Base-by-base conservation (phyloP, 805 yeast genomes). In the Zygosaccharomyces siamensis region DNA sequence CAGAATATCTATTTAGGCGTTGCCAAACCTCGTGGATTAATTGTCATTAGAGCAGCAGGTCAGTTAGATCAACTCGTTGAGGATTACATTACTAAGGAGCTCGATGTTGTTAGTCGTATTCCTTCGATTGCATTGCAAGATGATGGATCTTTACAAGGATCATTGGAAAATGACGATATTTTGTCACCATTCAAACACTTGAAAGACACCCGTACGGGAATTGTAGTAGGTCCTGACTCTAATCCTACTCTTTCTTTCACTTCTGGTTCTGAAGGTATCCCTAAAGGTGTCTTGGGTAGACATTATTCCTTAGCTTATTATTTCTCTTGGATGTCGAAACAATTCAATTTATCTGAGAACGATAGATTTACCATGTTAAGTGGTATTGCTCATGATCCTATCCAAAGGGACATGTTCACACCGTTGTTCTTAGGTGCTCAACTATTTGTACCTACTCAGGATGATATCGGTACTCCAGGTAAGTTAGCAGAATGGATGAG, bases 321-420 rank as follows among this genome's bases (percentile, higher is more conserved):
- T 71, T 93, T 93, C 79, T 96, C 96, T 32, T 93, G 99, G 99
- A 93, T 93, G 99, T 76, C 97, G 16, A 70, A 87, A 67, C 79
- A 84, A 39, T 93, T 93, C 62, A 80, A 83, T 30, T 77, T 93
- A 35, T 77, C 86, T 37, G 84, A 78, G 47, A 77, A 81, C 31
- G 99, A 95, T 68, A 85, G 76, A 62, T 93, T 93, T 73, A 93
- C 99, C 18, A 93, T 93, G 99, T 77, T 93, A 52, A 86, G 96
- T 7, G 99, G 99, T 62, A 93, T 93, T 67, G 99, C 99, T 0
- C 99, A 93, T 67, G 99, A 93, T 70, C 99, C 99, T 10, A 92
- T 93, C 54, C 99, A 93, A 74, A 85, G 99, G 75, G 99, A 93
- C 70, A 93, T 93, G 86, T 93, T 93, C 69, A 93, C 99, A 6